Evolutionary conservation across 2,329 filamentous ascomycete species (phyloP), one percentile per base, ranked within the genome.

Genomic region (Bipolaris zeicola): DNA sequence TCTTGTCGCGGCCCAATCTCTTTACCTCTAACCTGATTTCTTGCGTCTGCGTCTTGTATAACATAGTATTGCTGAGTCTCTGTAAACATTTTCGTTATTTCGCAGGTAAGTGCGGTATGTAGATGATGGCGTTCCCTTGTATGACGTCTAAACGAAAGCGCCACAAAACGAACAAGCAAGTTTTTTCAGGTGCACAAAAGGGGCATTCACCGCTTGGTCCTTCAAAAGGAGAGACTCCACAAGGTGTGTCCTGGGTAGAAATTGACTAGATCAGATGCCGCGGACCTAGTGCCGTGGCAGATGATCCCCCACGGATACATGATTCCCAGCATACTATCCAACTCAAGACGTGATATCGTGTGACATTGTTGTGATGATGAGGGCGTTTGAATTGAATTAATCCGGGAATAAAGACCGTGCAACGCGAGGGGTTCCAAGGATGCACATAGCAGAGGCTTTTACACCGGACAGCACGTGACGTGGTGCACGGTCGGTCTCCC

Each of bases 1-100:
- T 75, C 93, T 99, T 75, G 94, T 99, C 57, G 92, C 94, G 22
- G 92, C 94, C 45, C 93, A 97, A 81, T 96, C 90, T 68, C 81
- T 98, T 77, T 98, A 97, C 75, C 82, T 97, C 50, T 77, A 59
- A 68, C 18, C 10, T 33, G 42, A 18, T 44, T 57, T 34, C n/a
- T 51, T 59, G 43, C 49, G 50, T 48, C 44, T 50, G 26, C 26
- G 38, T 57, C 14, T 42, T 67, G 61, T 65, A 65, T 56, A 59
- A 50, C 50, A 63, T 52, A 48, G 49, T 55, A 31, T 58, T 55
- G 26, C 26, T 55, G 53, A 52, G 42, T 33, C 16, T 57, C 22
- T 57, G 47, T 55, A 56, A 58, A n/a, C 20, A 3, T 42, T 13
- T 50, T 61, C 24, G 57, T 58, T 54, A 37, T 52, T 55, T 22